Base-by-base conservation (phyloP, 495 filamentous ascomycete species). In the Lepidopterella palustris region DNA sequence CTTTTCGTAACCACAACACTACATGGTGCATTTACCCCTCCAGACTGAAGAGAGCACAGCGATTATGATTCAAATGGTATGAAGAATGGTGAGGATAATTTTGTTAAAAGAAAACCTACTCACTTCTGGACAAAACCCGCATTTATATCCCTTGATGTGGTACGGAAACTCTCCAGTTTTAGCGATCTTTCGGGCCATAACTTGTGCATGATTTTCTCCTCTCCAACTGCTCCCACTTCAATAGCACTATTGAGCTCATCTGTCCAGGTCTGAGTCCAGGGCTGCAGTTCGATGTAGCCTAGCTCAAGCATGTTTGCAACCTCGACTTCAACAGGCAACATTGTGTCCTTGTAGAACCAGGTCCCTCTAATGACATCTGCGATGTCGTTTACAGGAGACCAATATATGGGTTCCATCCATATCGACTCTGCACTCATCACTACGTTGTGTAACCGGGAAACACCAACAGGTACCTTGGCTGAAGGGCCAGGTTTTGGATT, bases 321-420 rank as follows among this genome's bases (percentile, higher is more conserved):
- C n/a, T 83, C 78, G 3, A 88, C 81, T 64, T 96, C 89, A 8
- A 98, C 84, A 1, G 93, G 93, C 26, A 86, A 74, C 89, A 97
- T 95, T 3, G 89, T 90, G 67, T 96, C 90, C 68, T 85, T 87
- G 71, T 97, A 97, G 68, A 98, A 97, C 93, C 93, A 98, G 0
- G 93, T 97, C 0, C 88, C 91, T 40, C 93, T 82, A 67, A 88
- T 74, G 6, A 97, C 92, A 9, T 79, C 77, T 8, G 89, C 86
- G 15, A 96, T 80, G 68, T 98, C 93, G 62, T 95, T 88, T 21
- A 97, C 80, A n/a, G 93, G 92, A 31, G 85, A 90, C 93, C 93
- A 98, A 66, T 98, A 98, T 40, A 97, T 97, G 0, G 93, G 93
- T 70, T 92, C 87, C 91, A 98, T 97, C 11, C 65, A 55, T 42